Evolutionary conservation across 2,329 filamentous ascomycete species (phyloP), one percentile per base, ranked within the genome.

Genomic region (Epichloe coenophiala): DNA sequence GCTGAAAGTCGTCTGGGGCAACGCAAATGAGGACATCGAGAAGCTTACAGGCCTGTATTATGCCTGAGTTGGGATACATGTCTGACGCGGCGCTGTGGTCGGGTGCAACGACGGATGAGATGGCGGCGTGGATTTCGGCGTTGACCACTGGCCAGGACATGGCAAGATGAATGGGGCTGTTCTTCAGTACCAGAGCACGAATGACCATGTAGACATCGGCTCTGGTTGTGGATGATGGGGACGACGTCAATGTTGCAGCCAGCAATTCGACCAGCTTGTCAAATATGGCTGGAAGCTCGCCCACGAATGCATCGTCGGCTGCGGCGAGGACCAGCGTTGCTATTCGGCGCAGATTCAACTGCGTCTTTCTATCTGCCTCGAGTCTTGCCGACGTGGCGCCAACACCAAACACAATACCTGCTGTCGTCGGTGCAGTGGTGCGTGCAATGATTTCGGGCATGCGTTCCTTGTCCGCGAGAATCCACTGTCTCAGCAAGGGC

Each of bases 361-460:
- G 91, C 1, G 90, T 89, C 67, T 85, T 93, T 52, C 90, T 84
- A 66, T 98, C 93, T 5, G 94, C 89, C 68, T 98, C 93, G n/a
- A 94, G 78, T 52, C 93, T 78, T 37, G 93, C 93, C 42, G 90
- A 94, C 21, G 88, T 89, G 6, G 93, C 93, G 11, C 94, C 94
- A 0, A 98, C 93, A n/a, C 93, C 93, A 61, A 98, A 98, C 64
- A 98, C 91, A 58, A 98, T 94, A 8, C 93, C 93, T 0, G 94
- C 93, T 13, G 90, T 91, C 1, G 90, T 88, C 5, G 93, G 93
- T 4, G 90, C 79, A 5, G 83, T 83, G 54, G 98, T 78, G 19
- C 88, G 84, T 38, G 78, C 74, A 8, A 97, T 68, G 4, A 96
- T 72, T 54, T 98, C 93, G 0, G 83, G 73, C 68, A 98, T 77